Conservation (phyloP, 768 basidiomycete species). For the Phaffia tasmanica region DNA sequence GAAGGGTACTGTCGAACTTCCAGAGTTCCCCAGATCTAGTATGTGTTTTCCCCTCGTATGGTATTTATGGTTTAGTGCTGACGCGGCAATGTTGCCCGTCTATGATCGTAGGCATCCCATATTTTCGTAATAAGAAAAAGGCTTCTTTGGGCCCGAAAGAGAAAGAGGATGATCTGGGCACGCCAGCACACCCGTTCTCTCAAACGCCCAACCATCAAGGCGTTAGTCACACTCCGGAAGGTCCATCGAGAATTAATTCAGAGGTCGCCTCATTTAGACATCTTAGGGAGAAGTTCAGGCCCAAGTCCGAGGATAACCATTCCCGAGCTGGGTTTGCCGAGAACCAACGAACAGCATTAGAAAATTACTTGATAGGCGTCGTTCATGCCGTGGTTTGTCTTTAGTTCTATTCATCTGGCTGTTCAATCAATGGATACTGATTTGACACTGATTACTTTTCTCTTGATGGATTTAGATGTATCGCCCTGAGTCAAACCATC, state of each 20-base stretch:
- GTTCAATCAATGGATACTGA: background rate
- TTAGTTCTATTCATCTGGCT: background rate
- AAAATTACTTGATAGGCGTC: conserved; percentile 75
- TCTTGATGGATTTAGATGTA: conserved; percentile 60
- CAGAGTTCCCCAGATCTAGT: conserved; percentile 76
- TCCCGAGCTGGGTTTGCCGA: conserved; percentile 62
- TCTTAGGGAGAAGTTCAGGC: conserved; percentile 46
- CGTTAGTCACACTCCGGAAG: background rate
- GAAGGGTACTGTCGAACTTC: conserved; percentile 58
- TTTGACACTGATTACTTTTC: background rate
- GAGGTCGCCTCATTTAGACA: conserved; percentile 48
- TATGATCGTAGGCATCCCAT: conserved; percentile 56
- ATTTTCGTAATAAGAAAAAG: conserved; percentile 49
- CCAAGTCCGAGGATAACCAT: conserved; percentile 41
- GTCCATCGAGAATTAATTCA: background rate
- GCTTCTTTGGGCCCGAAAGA: background rate
- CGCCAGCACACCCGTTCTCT: conserved; percentile 5
- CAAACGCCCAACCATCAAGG: background rate
- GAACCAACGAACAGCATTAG: conserved; percentile 66
- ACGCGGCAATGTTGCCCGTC: conserved; percentile 38
- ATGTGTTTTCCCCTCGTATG: conserved; percentile 7
- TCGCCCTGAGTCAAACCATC: conserved; percentile 77
- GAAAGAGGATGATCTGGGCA: no score
- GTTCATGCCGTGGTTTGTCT: conserved; percentile 73
- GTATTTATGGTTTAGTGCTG: background rate